phyloP scores from a whole-genome alignment of 371 early-diverging fungal species.

The Massospora cicadina region DNA sequence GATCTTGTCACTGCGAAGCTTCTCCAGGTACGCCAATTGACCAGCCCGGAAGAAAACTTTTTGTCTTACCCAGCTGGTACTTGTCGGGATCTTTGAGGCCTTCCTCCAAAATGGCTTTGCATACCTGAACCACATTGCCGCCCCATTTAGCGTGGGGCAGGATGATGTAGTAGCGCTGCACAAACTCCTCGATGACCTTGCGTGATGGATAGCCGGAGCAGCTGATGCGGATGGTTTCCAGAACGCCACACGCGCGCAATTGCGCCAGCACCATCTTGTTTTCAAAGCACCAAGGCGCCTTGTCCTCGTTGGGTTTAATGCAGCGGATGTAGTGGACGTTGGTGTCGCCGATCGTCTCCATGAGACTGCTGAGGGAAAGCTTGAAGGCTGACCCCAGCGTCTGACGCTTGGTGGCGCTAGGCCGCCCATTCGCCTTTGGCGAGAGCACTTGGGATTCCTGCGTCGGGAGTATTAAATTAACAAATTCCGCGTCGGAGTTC shows the following conservation, averaged over 20 bases:
- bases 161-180: conserved; percentile 78
- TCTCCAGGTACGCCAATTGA: conserved; percentile 78
- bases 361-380: conserved; percentile 69
- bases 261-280: conserved; percentile 86
- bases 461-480: conserved; percentile 48
- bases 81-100: conserved; percentile 58
- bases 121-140: conserved; percentile 32
- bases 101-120: conserved; percentile 41
- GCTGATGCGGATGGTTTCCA: conserved; percentile 98
- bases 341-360: conserved; percentile 84
- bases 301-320: conserved; percentile 93
- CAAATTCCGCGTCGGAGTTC: conserved; percentile 45
- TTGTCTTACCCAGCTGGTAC: conserved; percentile 92
- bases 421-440: conserved; percentile 15
- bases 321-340: conserved; percentile 95
- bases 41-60: conserved; percentile 99
- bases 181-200: conserved; percentile 83
- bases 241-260: conserved; percentile 97
- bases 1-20: conserved; percentile 63
- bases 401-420: conserved; percentile 49
- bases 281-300: conserved; percentile 77
- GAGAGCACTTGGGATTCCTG: conserved; percentile 16
- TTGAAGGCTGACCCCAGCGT: conserved; percentile 78
- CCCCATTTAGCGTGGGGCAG: conserved; percentile 54
- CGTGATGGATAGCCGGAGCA: conserved; percentile 97